Evolutionary conservation across 192 early-diverging fungal species (phyloP).

Genomic region (Linnemannia schmuckeri): DNA sequence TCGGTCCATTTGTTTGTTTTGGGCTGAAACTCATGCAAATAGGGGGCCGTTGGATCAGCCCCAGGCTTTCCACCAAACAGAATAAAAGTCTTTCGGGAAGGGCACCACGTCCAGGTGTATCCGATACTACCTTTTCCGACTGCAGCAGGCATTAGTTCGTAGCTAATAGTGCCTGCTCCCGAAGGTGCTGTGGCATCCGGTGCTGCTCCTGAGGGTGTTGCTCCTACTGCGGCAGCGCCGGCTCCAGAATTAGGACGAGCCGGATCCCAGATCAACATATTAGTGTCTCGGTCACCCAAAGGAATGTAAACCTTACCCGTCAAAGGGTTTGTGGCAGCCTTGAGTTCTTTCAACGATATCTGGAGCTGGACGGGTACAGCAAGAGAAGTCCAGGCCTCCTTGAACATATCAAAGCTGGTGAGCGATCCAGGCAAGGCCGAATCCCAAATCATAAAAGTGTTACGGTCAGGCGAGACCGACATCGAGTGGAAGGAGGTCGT

Average conservation of each 20-base stretch:
- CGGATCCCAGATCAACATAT: conserved; percentile 1
- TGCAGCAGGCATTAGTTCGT: too few relatives aligned
- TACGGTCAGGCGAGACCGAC: not conserved
- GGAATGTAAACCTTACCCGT: conserved; percentile 1
- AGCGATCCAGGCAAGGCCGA: not conserved
- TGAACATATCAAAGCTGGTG: not conserved
- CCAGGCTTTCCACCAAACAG: not conserved
- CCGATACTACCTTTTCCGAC: too few relatives aligned
- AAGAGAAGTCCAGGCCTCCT: not conserved
- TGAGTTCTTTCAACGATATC: not conserved
- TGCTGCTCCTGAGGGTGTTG: too few relatives aligned
- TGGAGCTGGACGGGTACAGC: too few relatives aligned
- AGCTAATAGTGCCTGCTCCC: too few relatives aligned
- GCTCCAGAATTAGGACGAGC: too few relatives aligned
- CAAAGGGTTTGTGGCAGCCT: not conserved
- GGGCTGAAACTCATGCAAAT: not conserved
- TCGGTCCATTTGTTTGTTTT: not conserved
- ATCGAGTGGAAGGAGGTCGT: not conserved
- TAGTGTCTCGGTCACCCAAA: not conserved
- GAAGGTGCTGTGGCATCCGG: too few relatives aligned
- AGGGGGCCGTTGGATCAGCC: not conserved
- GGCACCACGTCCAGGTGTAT: not conserved
- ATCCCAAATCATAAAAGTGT: not conserved
- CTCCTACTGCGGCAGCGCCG: too few relatives aligned
- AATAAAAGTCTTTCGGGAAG: not conserved